phyloP scores from a whole-genome alignment of 2,329 filamentous ascomycete species.

The Verticillium albo-atrum region DNA sequence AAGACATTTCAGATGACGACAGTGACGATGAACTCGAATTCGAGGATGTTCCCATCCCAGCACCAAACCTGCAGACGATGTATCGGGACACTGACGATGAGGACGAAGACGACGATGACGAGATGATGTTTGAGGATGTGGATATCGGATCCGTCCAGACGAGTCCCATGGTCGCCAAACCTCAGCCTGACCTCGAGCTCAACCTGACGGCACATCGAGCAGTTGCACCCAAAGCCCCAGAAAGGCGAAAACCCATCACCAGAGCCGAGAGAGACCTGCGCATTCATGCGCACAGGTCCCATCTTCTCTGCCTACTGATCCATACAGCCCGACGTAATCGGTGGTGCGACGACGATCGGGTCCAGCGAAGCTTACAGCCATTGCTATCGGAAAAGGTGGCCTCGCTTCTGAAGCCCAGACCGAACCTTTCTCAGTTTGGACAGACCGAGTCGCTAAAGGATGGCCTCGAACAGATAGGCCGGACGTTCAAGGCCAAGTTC shows the following conservation, averaged over 20 bases:
- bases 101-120: constrained; percentile 28
- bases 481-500: constrained; percentile 67
- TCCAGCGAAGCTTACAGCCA: constrained; percentile 62
- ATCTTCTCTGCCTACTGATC: constrained; percentile 76
- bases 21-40: constrained; percentile 39
- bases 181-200: constrained; percentile 39
- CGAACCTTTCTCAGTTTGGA: constrained; percentile 67
- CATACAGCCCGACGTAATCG: constrained; percentile 75
- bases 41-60: constrained; percentile 44
- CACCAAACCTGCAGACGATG: constrained; percentile 46
- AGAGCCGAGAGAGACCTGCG: constrained; percentile 53
- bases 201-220: constrained; percentile 44
- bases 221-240: constrained; percentile 18
- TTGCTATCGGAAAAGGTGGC: constrained; percentile 64
- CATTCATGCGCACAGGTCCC: constrained; percentile 77
- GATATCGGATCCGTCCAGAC: constrained; percentile 30
- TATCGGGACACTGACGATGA: constrained; percentile 44
- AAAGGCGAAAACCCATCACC: constrained; percentile 47
- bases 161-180: constrained; percentile 15
- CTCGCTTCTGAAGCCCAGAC: constrained; percentile 63
- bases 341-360: constrained; percentile 77
- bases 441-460: constrained; percentile 73
- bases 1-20: constrained; percentile 24
- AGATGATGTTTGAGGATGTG: constrained; percentile 44
- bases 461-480: constrained; percentile 66